Base-by-base conservation (phyloP, 2,329 filamentous ascomycete species). In the Xylariaceae sp. region DNA sequence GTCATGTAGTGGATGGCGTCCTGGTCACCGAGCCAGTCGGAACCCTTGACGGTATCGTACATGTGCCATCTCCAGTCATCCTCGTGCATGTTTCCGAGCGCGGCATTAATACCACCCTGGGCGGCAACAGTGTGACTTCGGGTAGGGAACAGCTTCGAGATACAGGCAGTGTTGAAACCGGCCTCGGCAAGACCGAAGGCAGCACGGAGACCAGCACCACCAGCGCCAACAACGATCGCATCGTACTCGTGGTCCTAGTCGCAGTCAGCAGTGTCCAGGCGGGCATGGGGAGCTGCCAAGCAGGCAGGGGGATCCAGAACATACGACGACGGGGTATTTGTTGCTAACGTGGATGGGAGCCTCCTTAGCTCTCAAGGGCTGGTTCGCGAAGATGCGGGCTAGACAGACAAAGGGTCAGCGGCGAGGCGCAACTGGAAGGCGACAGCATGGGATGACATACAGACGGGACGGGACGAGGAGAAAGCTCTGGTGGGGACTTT, bases 21-120 rank as follows among this genome's bases (percentile, higher is more conserved):
- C 78, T 97, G 92, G 77, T 97, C 92, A 76, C 92, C 92, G 55
- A 97, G 85, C 92, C 92, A 97, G 81, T 97, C 92, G 67, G 90
- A 96, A 67, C 92, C 92, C 82, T 97, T 97, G 74, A 97, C 92
- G 49, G 92, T 97, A 76, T 97, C 92, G 82, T 97, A 97, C 92
- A 97, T 97, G 80, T 97, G 92, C 92, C 92, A 97, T 82, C 92
- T 87, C 92, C 92, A 97, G 80, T 97, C 92, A 72, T 97, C 92
- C 81, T 93, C 86, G 82, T 96, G 92, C 92, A 97, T 97, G 80
- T 96, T 96, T 73, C 90, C 90, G 58, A 94, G 82, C 55, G 90
- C 90, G 58, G 90, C 90, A 75, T 94, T 94, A 81, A 94, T 93
- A 72, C 90, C 90, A 73, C 90, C 90, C 76, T 88, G 86, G 47